A percentile compares a stretch with the other conserved stretches of the same genome.
Evolutionary conservation across 352 stramenopile species (phyloP).

Genomic region (Phytophthora nicotianae): DNA sequence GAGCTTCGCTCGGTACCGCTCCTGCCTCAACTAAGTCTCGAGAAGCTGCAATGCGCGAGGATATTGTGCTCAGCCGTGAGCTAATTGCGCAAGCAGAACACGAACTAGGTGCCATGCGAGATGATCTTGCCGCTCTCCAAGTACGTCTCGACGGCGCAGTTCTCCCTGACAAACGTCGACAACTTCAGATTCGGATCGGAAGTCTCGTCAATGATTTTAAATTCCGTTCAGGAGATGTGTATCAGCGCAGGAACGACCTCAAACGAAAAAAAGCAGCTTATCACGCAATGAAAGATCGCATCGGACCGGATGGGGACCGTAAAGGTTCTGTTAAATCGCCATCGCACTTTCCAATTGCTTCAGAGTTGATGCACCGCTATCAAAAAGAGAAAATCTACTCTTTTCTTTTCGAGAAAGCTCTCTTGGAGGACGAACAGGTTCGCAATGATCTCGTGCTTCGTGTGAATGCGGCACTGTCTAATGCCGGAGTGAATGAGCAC

Average conservation of each 20-base stretch:
- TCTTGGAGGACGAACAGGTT: slow-evolving; percentile 61
- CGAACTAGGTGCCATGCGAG: slow-evolving; percentile 59
- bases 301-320: slow-evolving; percentile 7
- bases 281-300: slow-evolving; percentile 19
- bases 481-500: slow-evolving; percentile 10
- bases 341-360: background rate
- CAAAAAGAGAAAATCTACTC: slow-evolving; percentile 21
- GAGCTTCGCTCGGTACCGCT: background rate
- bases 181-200: slow-evolving; percentile 57
- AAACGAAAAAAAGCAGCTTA: slow-evolving; percentile 61
- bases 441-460: slow-evolving; percentile 63
- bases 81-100: slow-evolving; percentile 70
- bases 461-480: slow-evolving; percentile 26
- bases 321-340: slow-evolving; percentile 3
- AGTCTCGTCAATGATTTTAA: slow-evolving; percentile 66
- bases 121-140: slow-evolving; percentile 60
- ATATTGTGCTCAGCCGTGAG: slow-evolving; percentile 58
- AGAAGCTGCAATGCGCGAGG: slow-evolving; percentile 44
- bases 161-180: slow-evolving; percentile 47
- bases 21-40: slow-evolving; percentile 6
- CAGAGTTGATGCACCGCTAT: slow-evolving; percentile 9
- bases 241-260: slow-evolving; percentile 78
- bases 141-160: slow-evolving; percentile 39
- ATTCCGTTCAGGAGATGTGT: slow-evolving; percentile 68
- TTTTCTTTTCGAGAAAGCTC: slow-evolving; percentile 32